Evolutionary conservation across 116 monocot genomes (phyloP).

Genomic region (Posidonia oceanica): DNA sequence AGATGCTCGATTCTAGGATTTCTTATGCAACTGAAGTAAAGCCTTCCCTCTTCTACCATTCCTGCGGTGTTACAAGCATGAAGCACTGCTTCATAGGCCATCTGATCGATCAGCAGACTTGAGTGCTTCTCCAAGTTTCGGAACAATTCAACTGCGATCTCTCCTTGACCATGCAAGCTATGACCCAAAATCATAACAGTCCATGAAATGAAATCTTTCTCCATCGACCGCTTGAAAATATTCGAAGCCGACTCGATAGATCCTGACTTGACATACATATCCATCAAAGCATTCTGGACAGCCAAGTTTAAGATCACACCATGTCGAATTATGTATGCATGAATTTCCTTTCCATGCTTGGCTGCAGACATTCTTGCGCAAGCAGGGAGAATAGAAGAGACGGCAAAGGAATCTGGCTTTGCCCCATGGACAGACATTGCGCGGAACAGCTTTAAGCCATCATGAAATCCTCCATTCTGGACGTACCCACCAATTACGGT

Average conservation of each 20-base stretch:
- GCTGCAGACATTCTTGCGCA: slow-evolving; percentile 36
- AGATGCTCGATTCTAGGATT: slow-evolving; percentile 17
- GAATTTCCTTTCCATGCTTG: slow-evolving; percentile 44
- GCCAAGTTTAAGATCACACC: slow-evolving; percentile 1
- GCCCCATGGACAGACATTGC: slow-evolving; percentile 6
- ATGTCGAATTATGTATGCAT: slow-evolving; percentile 22
- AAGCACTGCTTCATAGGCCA: slow-evolving; percentile 20
- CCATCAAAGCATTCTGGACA: slow-evolving; percentile 45
- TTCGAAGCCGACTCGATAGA: slow-evolving; percentile 17
- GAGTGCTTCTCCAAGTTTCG: slow-evolving; percentile 19
- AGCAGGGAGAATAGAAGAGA: slow-evolving; percentile 43
- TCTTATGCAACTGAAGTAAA: slow-evolving; percentile 17
- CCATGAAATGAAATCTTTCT: slow-evolving; percentile 36
- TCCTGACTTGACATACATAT: slow-evolving; percentile 58
- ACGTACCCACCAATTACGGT: slow-evolving; percentile 27
- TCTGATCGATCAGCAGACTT: slow-evolving; percentile 1
- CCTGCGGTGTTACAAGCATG: slow-evolving; percentile 25
- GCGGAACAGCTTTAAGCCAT: slow-evolving; percentile 36
- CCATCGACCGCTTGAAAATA: slow-evolving; percentile 21
- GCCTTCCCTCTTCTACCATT: slow-evolving; percentile 27
- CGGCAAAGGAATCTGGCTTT: slow-evolving; percentile 19
- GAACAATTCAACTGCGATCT: slow-evolving; percentile 28
- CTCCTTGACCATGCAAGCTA: slow-evolving; percentile 42
- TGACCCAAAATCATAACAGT: slow-evolving; percentile 41
- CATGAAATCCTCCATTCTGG: slow-evolving; percentile 27